phyloP scores from a whole-genome alignment of 305 asterid species.

The Ilex paraguariensis region DNA sequence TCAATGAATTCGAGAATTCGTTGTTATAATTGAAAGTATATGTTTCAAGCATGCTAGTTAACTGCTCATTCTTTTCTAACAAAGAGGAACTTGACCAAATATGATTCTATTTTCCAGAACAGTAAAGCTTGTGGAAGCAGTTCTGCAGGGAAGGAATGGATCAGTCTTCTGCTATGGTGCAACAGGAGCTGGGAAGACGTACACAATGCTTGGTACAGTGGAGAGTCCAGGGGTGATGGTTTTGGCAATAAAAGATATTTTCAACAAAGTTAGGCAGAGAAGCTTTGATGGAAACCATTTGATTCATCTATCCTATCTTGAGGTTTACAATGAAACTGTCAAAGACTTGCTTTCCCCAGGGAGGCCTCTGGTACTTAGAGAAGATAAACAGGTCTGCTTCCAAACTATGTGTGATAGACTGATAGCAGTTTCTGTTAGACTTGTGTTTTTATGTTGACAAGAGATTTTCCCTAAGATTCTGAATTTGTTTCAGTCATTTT shows the following conservation, averaged over 20 bases:
- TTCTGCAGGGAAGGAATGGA: constrained; percentile 56
- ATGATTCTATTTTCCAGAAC: constrained; percentile 16
- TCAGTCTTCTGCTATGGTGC: constrained; percentile 66
- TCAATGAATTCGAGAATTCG: too few relatives aligned
- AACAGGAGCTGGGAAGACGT: constrained; percentile 63
- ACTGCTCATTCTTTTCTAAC: not conserved
- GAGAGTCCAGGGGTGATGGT: constrained; percentile 68
- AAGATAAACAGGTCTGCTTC: constrained; percentile 49
- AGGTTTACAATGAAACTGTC: constrained; percentile 60
- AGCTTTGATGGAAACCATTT: constrained; percentile 50
- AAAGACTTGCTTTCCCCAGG: constrained; percentile 62
- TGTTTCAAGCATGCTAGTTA: too few relatives aligned
- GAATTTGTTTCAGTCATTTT: too few relatives aligned
- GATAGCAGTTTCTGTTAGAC: too few relatives aligned
- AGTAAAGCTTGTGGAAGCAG: constrained; percentile 63
- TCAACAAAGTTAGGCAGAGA: constrained; percentile 38
- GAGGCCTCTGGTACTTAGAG: constrained; percentile 57
- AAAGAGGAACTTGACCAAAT: not conserved
- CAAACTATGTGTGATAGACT: too few relatives aligned
- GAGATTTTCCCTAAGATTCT: too few relatives aligned
- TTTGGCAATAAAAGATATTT: constrained; percentile 58
- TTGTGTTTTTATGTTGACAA: too few relatives aligned
- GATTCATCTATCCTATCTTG: constrained; percentile 57
- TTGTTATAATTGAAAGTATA: too few relatives aligned
- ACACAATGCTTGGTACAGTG: constrained; percentile 55